These are phyloP conservation scores for Juglanconis sp. DNA, from an alignment of 2,329 filamentous ascomycete species.

Conservation along the genomic window DNA sequence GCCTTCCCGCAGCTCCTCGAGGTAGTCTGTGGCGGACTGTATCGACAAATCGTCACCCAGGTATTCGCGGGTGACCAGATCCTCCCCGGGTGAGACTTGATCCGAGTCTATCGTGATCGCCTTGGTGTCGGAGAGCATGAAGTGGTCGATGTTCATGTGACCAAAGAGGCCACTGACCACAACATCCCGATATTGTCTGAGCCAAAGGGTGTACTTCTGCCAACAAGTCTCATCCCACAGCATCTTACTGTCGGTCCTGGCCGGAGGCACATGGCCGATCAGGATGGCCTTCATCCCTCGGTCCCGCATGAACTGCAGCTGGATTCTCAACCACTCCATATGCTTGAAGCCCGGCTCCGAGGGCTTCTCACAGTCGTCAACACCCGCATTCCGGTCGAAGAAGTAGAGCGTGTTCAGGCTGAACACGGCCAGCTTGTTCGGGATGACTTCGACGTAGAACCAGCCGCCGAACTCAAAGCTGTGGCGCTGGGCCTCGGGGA, in stretches of 20 bases:
- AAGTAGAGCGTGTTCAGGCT: constrained; percentile 97
- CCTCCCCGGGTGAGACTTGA: constrained; percentile 31
- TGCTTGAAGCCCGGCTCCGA: constrained; percentile 89
- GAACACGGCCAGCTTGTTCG: constrained; percentile 79
- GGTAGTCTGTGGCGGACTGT: constrained; percentile 72
- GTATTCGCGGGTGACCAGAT: constrained; percentile 28
- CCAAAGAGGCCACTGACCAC: constrained; percentile 77
- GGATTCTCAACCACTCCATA: constrained; percentile 91
- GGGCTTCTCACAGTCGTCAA: constrained; percentile 79
- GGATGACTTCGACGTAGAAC: constrained; percentile 92
- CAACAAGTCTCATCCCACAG: constrained; percentile 97
- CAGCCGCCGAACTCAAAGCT: constrained; percentile 90
- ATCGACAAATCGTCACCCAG: constrained; percentile 57
- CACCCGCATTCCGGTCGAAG: constrained; percentile 87
- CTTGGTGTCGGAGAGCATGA: constrained; percentile 82
- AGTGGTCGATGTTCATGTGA: constrained; percentile 99
- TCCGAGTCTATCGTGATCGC: constrained; percentile 61
- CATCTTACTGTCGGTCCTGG: constrained; percentile 77
- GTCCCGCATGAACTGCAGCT: constrained; percentile 77
- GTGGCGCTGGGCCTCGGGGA: constrained; percentile 88
- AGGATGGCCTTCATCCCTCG: constrained; percentile 92
- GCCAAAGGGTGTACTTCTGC: constrained; percentile 94
- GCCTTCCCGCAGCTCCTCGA: constrained; percentile 70
- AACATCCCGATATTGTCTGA: constrained; percentile 86
- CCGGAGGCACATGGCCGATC: constrained; percentile 90